Base-by-base conservation (phyloP, 768 basidiomycete species). In the Pleurotus citrinopileatus region DNA sequence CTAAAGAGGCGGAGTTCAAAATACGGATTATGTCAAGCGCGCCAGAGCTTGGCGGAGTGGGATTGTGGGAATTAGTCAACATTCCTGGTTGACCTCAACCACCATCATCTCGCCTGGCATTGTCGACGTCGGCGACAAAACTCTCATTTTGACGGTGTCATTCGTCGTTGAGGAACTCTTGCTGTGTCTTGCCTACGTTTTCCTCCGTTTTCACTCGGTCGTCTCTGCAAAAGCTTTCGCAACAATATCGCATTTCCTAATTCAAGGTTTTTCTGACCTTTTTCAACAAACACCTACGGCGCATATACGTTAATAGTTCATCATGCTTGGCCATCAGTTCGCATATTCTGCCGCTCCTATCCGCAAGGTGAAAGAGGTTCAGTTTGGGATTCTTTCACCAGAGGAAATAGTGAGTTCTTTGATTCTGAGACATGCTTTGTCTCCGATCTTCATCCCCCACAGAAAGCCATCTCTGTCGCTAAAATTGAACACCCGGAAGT, bases 401-500 rank as follows among this genome's bases (percentile, higher is more conserved):
- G 97, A 98, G 73, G 97, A 98, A 80, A 98, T 98, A 66, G 94
- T 98, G 66, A 67, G 87, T 82, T 56, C 54, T 54, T 61, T 45
- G 8, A 7, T 45, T 52, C 34, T 9, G 44, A 25, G 17, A 45
- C 43, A 15, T 34, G 23, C 5, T 15, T 12, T 10, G 15, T 17
- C 1, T 28, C 19, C 36, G 29, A 9, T 48, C 42, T 54, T 65
- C 59, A 42, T 63, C 58, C 44, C 54, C 48, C 48, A 59, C 71
- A 97, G 95, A 98, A 99, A 94, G 96, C 95, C 20, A 91, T 93
- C 72, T 97, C 94, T 12, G 95, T 98, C 26, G 94, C 94, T 58
- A 96, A 98, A 78, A 93, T 98, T 63, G 97, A 98, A 75, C 87
- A 94, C 76, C 94, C 95, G 8, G 97, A 99, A 69, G 95, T 98